phyloP scores from a whole-genome alignment of 805 yeast species.

The Yamadazyma takamatsuzukensis region DNA sequence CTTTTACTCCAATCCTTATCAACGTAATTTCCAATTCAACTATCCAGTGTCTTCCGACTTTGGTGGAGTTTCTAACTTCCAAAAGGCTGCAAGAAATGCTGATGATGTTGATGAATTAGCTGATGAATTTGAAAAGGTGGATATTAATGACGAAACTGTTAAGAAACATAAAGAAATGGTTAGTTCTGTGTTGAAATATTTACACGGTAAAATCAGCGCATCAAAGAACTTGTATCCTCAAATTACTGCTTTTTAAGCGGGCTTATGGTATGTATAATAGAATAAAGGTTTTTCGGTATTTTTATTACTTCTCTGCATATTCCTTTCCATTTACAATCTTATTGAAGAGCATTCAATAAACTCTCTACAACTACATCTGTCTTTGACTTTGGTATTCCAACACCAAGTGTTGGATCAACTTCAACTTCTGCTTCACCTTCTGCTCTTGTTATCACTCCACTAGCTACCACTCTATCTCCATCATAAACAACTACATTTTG shows the following conservation, averaged over 20 bases:
- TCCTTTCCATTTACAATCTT: too few species aligned
- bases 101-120: constrained; percentile 13
- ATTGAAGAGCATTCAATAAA: too few species aligned
- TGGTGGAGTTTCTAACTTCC: constrained; percentile 34
- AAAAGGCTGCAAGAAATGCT: constrained; percentile 27
- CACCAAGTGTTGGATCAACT: too few species aligned
- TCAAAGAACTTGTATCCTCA: constrained; percentile 32
- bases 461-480: constrained; percentile 64
- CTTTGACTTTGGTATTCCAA: too few species aligned
- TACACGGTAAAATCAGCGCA: constrained; percentile 17
- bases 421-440: too few species aligned
- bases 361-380: too few species aligned
- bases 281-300: neutral
- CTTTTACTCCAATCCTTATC: constrained; percentile 22
- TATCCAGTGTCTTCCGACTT: constrained; percentile 23
- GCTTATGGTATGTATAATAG: constrained; percentile 1
- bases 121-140: constrained; percentile 13
- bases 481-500: constrained; percentile 77
- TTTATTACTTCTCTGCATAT: neutral
- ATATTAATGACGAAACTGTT: constrained; percentile 25
- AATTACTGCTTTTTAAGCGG: constrained; percentile 34
- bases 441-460: constrained; percentile 23
- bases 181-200: constrained; percentile 27
- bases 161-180: constrained; percentile 36
- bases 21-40: constrained; percentile 9